Conservation (phyloP, 2,329 filamentous ascomycete species). For the Golovinomyces cichoracearum region DNA sequence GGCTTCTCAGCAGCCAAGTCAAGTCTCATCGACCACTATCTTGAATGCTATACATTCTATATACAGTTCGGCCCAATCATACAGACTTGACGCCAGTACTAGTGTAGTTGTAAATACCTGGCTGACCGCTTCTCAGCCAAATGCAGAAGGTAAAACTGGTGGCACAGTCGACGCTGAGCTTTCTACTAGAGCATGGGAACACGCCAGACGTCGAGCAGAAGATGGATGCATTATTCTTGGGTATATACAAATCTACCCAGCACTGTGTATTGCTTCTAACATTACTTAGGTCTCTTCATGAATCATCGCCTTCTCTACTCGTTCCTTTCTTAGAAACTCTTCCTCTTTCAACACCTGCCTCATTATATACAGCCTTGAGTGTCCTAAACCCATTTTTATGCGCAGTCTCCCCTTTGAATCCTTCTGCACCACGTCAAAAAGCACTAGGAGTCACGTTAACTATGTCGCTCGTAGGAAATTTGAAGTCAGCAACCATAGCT, state of each 20-base stretch:
- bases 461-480: conserved; percentile 52
- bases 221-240: conserved; percentile 80
- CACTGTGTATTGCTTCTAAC: background rate
- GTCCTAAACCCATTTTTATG: conserved; percentile 67
- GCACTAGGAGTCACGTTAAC: conserved; percentile 61
- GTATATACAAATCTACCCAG: conserved; percentile 21
- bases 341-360: conserved; percentile 50
- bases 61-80: conserved; percentile 60
- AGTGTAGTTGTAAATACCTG: conserved; percentile 89
- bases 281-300: conserved; percentile 51
- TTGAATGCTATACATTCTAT: conserved; percentile 78
- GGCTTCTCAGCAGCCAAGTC: conserved; percentile 40
- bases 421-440: conserved; percentile 55
- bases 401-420: conserved; percentile 69
- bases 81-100: conserved; percentile 66
- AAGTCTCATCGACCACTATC: conserved; percentile 77
- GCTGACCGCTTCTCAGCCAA: conserved; percentile 52
- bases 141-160: conserved; percentile 40
- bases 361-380: conserved; percentile 52
- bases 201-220: conserved; percentile 77
- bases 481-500: conserved; percentile 49
- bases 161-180: conserved; percentile 60
- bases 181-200: conserved; percentile 73
- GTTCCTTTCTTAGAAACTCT: conserved; percentile 57
- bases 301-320: conserved; percentile 64